Evolutionary conservation across 192 early-diverging fungal genomes (phyloP), one percentile per base, ranked within the genome.

Genomic region (Neocallimastix lanati): DNA sequence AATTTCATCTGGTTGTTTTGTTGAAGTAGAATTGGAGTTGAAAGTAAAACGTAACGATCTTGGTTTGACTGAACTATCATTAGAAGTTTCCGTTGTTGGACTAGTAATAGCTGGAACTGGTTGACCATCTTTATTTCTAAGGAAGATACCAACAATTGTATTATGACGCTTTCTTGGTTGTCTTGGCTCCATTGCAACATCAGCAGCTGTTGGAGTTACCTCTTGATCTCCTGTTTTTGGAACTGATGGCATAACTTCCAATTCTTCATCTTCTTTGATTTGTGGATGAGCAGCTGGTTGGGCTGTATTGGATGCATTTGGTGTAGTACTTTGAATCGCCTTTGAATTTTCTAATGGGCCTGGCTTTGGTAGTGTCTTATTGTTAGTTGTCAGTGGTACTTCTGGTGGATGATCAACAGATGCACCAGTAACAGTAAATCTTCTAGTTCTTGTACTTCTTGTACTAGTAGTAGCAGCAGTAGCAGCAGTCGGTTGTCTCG

Each of bases 11-110:
- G 89, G 89, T 15, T 85, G 86, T 79, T 88, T 88, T 37, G 87
- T 84, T 21, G 86, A 87, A 38, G 89, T 90, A 12, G 89, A 89
- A 83, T 86, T 89, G 25, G 85, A 87, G 81, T 90, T 90, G 84
- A 90, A 90, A 12, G 89, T 90, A 81, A 90, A 90, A 58, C 89
- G 79, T 29, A 90, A 83, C 29, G 89, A 90, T 16, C 89, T 84
- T 29, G 89, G 89, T 78, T 87, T 88, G 82, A 50, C 40, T 30
- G 77, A 33, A 30, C 16, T 21, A 21, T 77, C 77, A 21, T 50
- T 50, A 21, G 40, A 50, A 14, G 29, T 36, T 36, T 30, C 77
- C 4, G 18, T 7, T 21, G 18, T 9, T 21, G 77, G 77, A 21
- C 16, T 36, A 21, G 77, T 21, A 21, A 21, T 21, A 21, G 77